Evolutionary conservation across 83 land plant species (phyloP).

Genomic region (Larix sibirica): DNA sequence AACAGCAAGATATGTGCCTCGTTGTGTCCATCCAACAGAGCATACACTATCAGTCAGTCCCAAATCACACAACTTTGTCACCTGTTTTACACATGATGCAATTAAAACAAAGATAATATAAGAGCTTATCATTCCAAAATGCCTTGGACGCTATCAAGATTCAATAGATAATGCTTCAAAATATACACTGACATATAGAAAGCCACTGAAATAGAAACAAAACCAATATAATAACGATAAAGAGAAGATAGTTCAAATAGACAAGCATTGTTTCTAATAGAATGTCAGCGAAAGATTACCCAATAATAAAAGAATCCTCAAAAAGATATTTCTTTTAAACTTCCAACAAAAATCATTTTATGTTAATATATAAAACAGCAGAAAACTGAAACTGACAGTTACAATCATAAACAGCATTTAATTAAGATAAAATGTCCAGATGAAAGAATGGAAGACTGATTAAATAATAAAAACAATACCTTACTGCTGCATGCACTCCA

Average conservation of each 20-base stretch:
- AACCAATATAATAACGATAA: background rate
- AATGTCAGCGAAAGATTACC: background rate
- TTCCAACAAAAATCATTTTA: background rate
- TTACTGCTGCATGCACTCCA: constrained; percentile 99
- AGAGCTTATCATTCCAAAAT: background rate
- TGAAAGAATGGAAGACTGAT: background rate
- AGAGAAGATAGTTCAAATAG: background rate
- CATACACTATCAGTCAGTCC: constrained; percentile 88
- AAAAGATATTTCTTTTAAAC: background rate
- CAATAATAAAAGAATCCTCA: background rate
- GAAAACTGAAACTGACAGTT: no score
- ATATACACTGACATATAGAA: background rate
- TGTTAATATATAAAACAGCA: background rate
- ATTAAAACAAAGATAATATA: constrained; percentile 1
- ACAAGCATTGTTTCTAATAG: background rate
- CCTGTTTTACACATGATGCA: constrained; percentile 41
- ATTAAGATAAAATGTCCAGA: background rate
- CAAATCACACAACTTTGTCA: constrained; percentile 94
- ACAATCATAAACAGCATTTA: no score
- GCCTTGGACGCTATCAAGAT: background rate
- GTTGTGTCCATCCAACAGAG: constrained; percentile 95
- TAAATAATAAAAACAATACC: constrained; percentile 36
- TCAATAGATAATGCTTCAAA: no score
- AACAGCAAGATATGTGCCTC: constrained; percentile 90
- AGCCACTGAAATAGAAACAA: background rate